These are phyloP conservation scores for Phytopythium chamaehyphon DNA, from an alignment of 352 stramenopile species.

Conservation along the genomic window DNA sequence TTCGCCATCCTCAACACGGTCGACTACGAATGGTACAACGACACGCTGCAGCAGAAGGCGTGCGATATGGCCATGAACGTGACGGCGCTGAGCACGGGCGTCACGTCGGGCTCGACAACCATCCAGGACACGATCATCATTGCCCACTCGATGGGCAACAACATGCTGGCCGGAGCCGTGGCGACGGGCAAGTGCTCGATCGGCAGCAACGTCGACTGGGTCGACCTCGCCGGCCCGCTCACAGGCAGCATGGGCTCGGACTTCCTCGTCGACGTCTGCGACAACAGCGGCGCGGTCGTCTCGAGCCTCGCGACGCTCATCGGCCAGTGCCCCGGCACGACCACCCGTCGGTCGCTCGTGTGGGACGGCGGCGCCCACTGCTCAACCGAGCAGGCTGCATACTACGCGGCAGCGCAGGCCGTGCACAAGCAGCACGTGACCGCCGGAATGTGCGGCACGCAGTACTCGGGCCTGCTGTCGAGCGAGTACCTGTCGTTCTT, in stretches of 20 bases:
- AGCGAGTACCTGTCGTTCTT: constrained; percentile 27
- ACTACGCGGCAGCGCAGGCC: constrained; percentile 28
- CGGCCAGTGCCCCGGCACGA: constrained; percentile 34
- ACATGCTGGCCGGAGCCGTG: constrained; percentile 39
- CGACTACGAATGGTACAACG: constrained; percentile 44
- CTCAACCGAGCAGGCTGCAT: constrained; percentile 10
- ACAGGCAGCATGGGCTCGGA: constrained; percentile 48
- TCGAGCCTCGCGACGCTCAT: constrained; percentile 24
- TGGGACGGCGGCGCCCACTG: constrained; percentile 35
- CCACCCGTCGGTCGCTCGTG: constrained; percentile 24
- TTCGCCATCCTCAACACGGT: constrained; percentile 44
- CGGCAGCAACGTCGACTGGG: constrained; percentile 24
- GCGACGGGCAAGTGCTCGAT: constrained; percentile 40
- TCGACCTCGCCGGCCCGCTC: constrained; percentile 34
- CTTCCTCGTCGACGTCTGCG: constrained; percentile 33
- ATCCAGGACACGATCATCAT: constrained; percentile 51
- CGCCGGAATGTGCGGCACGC: constrained; percentile 34
- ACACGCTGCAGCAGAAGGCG: constrained; percentile 30
- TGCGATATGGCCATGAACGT: constrained; percentile 30
- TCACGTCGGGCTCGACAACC: constrained; percentile 17
- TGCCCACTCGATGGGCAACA: constrained; percentile 54
- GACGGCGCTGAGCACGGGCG: constrained; percentile 12
- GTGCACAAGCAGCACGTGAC: constrained; percentile 32
- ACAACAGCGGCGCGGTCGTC: constrained; percentile 14
- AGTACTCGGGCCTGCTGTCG: constrained; percentile 32